A percentile compares a stretch with the other conserved stretches of the same genome.
Evolutionary conservation across 192 early-diverging fungal genomes (phyloP).

Genomic region (Backusella mclennaniae): DNA sequence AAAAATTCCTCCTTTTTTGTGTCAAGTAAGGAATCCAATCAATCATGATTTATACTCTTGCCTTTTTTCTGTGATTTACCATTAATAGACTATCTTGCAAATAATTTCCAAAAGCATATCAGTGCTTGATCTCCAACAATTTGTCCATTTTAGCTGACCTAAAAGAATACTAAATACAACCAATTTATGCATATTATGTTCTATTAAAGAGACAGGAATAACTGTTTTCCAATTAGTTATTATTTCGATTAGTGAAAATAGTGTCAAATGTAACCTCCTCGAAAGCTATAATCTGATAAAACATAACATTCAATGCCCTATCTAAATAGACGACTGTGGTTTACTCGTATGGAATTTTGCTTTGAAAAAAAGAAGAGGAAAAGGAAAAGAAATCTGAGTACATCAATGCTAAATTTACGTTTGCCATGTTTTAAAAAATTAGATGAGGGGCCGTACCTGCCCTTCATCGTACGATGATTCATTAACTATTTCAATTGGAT

Average conservation of each 20-base stretch:
- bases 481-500: not conserved
- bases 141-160: not conserved
- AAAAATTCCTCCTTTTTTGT: too few species aligned
- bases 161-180: not conserved
- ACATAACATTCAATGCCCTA: too few species aligned
- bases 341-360: not conserved
- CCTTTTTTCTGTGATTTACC: too few species aligned
- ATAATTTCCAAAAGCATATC: too few species aligned
- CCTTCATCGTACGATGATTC: not conserved
- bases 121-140: not conserved
- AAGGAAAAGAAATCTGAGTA: not conserved
- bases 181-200: too few species aligned
- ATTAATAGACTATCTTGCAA: too few species aligned
- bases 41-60: too few species aligned
- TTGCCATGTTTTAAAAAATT: not conserved
- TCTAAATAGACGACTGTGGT: not conserved
- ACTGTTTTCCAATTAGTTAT: not conserved
- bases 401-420: not conserved
- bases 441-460: not conserved
- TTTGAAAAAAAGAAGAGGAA: not conserved
- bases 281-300: too few species aligned
- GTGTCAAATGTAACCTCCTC: not conserved
- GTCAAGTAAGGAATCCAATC: too few species aligned
- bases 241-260: not conserved
- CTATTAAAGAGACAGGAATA: too few species aligned